Percentiles rank a stretch among this genome's conserved stretches.
These are phyloP conservation scores for Trichophaea hybrida DNA, from an alignment of 2,329 filamentous ascomycete species.

Conservation along the genomic window DNA sequence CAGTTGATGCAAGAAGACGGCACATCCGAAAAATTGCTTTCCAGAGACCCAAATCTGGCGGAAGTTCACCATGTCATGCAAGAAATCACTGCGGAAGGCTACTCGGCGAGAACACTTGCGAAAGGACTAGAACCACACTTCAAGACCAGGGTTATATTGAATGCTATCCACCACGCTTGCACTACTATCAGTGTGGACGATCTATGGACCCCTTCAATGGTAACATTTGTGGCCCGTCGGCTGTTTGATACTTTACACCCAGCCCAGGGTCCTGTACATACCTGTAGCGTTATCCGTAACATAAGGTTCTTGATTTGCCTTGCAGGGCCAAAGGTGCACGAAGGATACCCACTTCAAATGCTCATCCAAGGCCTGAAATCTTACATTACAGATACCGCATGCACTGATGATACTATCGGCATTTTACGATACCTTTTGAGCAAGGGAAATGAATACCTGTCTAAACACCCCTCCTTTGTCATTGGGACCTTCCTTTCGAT, in stretches of 20 bases:
- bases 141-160: conserved; percentile 58
- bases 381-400: conserved; percentile 70
- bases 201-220: conserved; percentile 63
- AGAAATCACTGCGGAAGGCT: conserved; percentile 53
- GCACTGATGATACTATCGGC: conserved; percentile 78
- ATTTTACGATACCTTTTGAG: conserved; percentile 71
- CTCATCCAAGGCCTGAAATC: conserved; percentile 64
- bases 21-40: conserved; percentile 45
- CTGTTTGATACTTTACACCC: conserved; percentile 69
- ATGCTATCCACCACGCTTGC: conserved; percentile 66
- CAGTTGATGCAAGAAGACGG: conserved; percentile 44
- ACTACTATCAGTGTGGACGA: conserved; percentile 46
- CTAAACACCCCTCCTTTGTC: conserved; percentile 55
- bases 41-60: conserved; percentile 43
- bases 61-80: conserved; percentile 50
- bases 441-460: conserved; percentile 51
- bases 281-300: conserved; percentile 74
- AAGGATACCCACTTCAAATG: conserved; percentile 81
- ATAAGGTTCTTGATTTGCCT: conserved; percentile 67
- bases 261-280: conserved; percentile 72
- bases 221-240: conserved; percentile 58
- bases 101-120: conserved; percentile 52
- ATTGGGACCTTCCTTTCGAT: conserved; percentile 68
- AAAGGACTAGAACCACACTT: conserved; percentile 79
- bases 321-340: conserved; percentile 55